Evolutionary conservation across 2,329 filamentous ascomycete genomes (phyloP), one percentile per base, ranked within the genome.

Genomic region (Ceratocystis variospora): DNA sequence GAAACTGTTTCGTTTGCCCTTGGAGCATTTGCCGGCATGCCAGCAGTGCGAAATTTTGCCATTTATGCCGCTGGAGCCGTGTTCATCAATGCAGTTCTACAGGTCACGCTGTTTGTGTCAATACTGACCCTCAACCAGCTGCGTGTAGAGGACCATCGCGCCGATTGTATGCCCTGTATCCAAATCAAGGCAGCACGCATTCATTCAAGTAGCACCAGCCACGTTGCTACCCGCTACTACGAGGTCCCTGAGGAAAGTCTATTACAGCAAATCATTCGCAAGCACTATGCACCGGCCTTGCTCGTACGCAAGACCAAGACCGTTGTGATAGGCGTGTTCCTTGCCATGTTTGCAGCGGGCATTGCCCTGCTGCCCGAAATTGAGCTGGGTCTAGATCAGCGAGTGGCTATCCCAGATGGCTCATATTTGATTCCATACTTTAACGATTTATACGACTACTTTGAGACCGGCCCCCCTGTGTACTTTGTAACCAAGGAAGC

Each of bases 371-470:
- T 97, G 17, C 95, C 94, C 0, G 83, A 87, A 69, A 85, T 99
- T 19, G 77, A 93, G 71, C 83, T 99, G 53, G 94, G 94, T 0
- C 80, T 99, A 33, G 94, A 99, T 72, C 94, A 99, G 76, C 86
- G 94, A 19, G 93, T 96, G 65, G 94, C 94, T 10, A 88, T 99
- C 67, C 94, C 94, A 0, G 89, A 89, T 70, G 92, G 90, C 72
- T 97, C 93, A 0, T 99, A 99, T 74, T 79, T 99, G 63, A 96
- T 99, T 69, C 85, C 88, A 8, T 99, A 96, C 75, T 99, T 99
- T 76, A 91, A 97, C 72, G 94, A 99, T 73, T 79, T 99, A 37
- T 96, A 96, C 74, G 85, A 86, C 68, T 99, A 99, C 74, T 88
- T 97, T 71, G 89, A 92, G 68, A 87, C 86, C 17, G 95, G 94